Evolutionary conservation across 352 stramenopile genomes (phyloP).

Genomic region (Phytophthora pseudosyringae): DNA sequence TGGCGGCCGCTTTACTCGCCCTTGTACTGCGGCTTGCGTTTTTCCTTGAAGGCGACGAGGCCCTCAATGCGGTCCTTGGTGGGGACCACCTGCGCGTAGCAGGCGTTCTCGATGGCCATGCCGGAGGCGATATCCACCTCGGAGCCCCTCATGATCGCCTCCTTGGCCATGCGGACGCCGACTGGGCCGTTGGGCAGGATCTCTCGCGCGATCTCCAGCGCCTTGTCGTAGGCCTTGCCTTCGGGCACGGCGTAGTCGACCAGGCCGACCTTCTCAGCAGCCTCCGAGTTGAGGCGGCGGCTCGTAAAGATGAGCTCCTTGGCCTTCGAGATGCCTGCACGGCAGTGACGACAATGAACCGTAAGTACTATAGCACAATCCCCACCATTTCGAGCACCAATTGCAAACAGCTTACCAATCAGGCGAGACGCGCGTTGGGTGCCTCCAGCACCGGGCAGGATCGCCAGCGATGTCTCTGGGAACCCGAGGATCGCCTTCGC

Average conservation of each 20-base stretch:
- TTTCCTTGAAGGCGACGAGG: slow-evolving; percentile 92
- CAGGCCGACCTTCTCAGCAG: slow-evolving; percentile 86
- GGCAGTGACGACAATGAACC: not conserved
- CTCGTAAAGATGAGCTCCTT: slow-evolving; percentile 96
- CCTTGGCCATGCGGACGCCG: slow-evolving; percentile 92
- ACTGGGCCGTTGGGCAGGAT: slow-evolving; percentile 93
- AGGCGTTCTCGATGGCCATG: slow-evolving; percentile 92
- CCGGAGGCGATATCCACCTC: slow-evolving; percentile 84
- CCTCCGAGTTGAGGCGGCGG: slow-evolving; percentile 73
- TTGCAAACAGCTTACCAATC: slow-evolving; percentile 57
- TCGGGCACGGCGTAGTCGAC: slow-evolving; percentile 89
- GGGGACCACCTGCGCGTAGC: slow-evolving; percentile 91
- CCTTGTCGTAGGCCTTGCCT: slow-evolving; percentile 70
- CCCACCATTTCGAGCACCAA: no score
- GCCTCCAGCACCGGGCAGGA: slow-evolving; percentile 93
- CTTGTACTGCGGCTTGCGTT: slow-evolving; percentile 91
- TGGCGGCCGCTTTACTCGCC: slow-evolving; percentile 61
- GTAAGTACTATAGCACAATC: slow-evolving; percentile 3
- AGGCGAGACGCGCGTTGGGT: slow-evolving; percentile 93
- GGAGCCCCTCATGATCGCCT: slow-evolving; percentile 87
- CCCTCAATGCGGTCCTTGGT: slow-evolving; percentile 95
- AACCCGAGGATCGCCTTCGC: slow-evolving; percentile 88
- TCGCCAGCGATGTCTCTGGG: slow-evolving; percentile 93
- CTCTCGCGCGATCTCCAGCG: slow-evolving; percentile 85
- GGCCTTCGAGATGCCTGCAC: slow-evolving; percentile 79